Conservation (phyloP, 352 stramenopile species). For the Phytophthora cajani region DNA sequence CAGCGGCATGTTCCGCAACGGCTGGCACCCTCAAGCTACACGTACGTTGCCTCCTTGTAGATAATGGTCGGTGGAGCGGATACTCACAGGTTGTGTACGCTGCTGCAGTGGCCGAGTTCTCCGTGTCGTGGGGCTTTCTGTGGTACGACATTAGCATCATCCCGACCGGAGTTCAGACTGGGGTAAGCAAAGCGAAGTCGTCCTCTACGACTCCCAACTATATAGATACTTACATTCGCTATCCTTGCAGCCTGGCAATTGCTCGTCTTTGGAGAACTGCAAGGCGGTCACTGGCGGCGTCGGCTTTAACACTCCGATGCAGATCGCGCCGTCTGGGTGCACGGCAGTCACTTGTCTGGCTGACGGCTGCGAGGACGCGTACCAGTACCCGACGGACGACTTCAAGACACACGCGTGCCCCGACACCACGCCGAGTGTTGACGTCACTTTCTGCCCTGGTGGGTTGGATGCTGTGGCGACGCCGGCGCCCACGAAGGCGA, state of each 20-base stretch:
- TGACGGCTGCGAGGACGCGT: slow-evolving; percentile 48
- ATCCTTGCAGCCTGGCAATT: slow-evolving; percentile 42
- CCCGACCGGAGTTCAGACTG: slow-evolving; percentile 47
- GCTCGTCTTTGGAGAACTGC: slow-evolving; percentile 43
- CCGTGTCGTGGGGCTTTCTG: slow-evolving; percentile 44
- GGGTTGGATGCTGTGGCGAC: neutral
- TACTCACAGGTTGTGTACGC: neutral
- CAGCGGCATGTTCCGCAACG: slow-evolving; percentile 73
- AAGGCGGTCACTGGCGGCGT: slow-evolving; percentile 47
- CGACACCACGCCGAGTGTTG: slow-evolving; percentile 41
- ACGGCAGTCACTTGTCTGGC: slow-evolving; percentile 41
- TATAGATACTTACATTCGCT: neutral
- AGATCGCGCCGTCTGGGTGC: slow-evolving; percentile 52
- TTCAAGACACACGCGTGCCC: slow-evolving; percentile 51
- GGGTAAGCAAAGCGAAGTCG: slow-evolving; percentile 18
- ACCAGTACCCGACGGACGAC: slow-evolving; percentile 51
- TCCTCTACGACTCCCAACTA: neutral
- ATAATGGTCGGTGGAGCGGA: neutral
- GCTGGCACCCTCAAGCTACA: slow-evolving; percentile 57
- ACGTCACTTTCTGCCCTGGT: slow-evolving; percentile 47
- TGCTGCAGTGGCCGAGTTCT: slow-evolving; percentile 58
- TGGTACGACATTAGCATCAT: slow-evolving; percentile 79
- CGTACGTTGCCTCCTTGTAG: slow-evolving; percentile 23
- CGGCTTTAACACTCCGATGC: slow-evolving; percentile 59
- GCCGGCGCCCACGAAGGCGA: slow-evolving; percentile 36